phyloP scores from a whole-genome alignment of 2,329 filamentous ascomycete genomes.

The Scedosporium aurantiacum region DNA sequence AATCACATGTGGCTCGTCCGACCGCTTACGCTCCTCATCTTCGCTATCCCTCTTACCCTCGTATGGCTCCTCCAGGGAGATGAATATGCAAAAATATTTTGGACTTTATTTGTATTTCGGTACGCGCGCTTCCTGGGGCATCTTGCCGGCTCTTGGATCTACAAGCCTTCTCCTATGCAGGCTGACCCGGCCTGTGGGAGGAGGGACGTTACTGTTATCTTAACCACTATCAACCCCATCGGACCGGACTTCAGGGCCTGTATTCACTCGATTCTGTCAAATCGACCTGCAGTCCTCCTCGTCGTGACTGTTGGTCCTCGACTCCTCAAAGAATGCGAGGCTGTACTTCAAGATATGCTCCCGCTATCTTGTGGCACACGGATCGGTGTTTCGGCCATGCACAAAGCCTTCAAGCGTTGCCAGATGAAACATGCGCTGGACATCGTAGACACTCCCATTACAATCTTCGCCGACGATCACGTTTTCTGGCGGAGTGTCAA shows the following conservation, averaged over 20 bases:
- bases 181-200: constrained; percentile 19
- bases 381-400: too few species aligned
- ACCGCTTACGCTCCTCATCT: too few species aligned
- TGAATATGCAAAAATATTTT: not conserved
- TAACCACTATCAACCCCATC: constrained; percentile 34
- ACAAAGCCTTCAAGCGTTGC: constrained; percentile 31
- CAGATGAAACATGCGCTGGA: constrained; percentile 32
- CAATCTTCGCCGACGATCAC: constrained; percentile 39
- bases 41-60: too few species aligned
- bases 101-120: constrained; percentile 22
- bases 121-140: constrained; percentile 36
- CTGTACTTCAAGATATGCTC: too few species aligned
- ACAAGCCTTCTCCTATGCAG: constrained; percentile 21
- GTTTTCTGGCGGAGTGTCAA: constrained; percentile 32
- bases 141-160: constrained; percentile 27
- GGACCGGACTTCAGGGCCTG: constrained; percentile 8
- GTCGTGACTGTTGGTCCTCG: constrained; percentile 12
- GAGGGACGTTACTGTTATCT: constrained; percentile 36
- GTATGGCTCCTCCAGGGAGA: too few species aligned
- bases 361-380: too few species aligned
- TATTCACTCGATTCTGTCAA: not conserved
- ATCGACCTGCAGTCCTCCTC: constrained; percentile 8
- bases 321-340: constrained; percentile 19
- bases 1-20: too few species aligned
- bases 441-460: constrained; percentile 26